Conservation (phyloP, 768 basidiomycete species). For the Sporobolomyces phaffii region DNA sequence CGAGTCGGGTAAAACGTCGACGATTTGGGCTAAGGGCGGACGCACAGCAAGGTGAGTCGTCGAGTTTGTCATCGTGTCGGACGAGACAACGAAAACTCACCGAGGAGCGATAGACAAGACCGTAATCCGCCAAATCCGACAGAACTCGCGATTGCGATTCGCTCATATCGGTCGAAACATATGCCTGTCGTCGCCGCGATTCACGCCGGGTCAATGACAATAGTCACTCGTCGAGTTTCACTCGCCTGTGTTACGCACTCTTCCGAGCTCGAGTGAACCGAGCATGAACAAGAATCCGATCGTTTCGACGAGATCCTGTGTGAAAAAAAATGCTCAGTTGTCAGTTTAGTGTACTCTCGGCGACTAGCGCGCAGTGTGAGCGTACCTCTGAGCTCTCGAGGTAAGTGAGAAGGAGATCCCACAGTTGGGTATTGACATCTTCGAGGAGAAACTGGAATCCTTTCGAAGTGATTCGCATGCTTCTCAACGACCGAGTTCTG, state of each 20-base stretch:
- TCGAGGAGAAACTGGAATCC: slow-evolving; percentile 96
- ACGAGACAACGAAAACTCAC: slow-evolving; percentile 28
- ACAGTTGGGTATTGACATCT: slow-evolving; percentile 86
- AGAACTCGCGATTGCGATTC: slow-evolving; percentile 78
- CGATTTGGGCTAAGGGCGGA: slow-evolving; percentile 54
- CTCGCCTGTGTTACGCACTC: slow-evolving; percentile 56
- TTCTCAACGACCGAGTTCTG: slow-evolving; percentile 24
- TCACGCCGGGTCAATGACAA: too few species aligned
- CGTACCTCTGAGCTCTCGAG: slow-evolving; percentile 74
- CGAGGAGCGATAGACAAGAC: slow-evolving; percentile 79
- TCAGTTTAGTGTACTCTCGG: too few species aligned
- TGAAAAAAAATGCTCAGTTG: too few species aligned
- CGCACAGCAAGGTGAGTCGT: neutral
- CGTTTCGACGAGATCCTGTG: slow-evolving; percentile 84
- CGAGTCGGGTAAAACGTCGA: slow-evolving; percentile 88
- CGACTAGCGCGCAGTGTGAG: too few species aligned
- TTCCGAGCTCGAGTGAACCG: slow-evolving; percentile 88
- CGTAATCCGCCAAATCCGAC: slow-evolving; percentile 87
- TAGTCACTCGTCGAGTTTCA: neutral
- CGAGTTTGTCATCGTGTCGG: too few species aligned
- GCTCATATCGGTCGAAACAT: slow-evolving; percentile 73
- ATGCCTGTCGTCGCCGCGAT: slow-evolving; percentile 67
- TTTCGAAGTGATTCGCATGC: slow-evolving; percentile 66
- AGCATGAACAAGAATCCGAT: slow-evolving; percentile 94
- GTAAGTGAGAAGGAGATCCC: slow-evolving; percentile 89